Conservation (phyloP, 495 filamentous ascomycete genomes). For the Xylaria castorea region DNA sequence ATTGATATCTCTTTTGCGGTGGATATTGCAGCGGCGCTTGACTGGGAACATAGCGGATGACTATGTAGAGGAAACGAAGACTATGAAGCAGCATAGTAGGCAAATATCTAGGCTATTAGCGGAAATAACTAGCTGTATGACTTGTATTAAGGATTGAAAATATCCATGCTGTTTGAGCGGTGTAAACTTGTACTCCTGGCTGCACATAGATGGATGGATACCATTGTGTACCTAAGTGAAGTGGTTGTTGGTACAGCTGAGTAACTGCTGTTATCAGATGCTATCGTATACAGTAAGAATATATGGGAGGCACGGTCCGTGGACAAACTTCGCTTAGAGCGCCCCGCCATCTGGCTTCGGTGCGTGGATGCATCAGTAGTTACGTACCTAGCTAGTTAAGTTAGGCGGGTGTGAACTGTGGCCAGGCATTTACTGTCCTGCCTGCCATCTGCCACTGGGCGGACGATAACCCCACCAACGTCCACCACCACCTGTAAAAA, state of each 20-base stretch:
- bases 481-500: constrained; percentile 45
- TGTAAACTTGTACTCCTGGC: not conserved
- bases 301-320: not conserved
- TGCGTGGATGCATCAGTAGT: no score
- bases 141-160: not conserved
- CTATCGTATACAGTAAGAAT: not conserved
- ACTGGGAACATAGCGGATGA: not conserved
- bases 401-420: not conserved
- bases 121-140: not conserved
- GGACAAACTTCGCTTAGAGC: constrained; percentile 8
- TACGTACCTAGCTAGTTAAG: no score
- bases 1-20: not conserved
- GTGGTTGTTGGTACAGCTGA: no score
- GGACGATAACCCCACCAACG: constrained; percentile 35
- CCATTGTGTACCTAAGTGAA: no score
- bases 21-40: not conserved
- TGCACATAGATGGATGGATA: no score
- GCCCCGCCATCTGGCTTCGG: not conserved
- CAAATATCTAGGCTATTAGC: not conserved
- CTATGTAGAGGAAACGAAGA: not conserved
- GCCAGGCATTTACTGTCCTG: not conserved
- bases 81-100: not conserved
- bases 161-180: not conserved
- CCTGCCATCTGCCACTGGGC: constrained; percentile 22
- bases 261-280: not conserved